Percentiles rank a stretch among this genome's conserved stretches.
Evolutionary conservation across 768 basidiomycete species (phyloP).

Genomic region (Rhodotorula taiwanensis): DNA sequence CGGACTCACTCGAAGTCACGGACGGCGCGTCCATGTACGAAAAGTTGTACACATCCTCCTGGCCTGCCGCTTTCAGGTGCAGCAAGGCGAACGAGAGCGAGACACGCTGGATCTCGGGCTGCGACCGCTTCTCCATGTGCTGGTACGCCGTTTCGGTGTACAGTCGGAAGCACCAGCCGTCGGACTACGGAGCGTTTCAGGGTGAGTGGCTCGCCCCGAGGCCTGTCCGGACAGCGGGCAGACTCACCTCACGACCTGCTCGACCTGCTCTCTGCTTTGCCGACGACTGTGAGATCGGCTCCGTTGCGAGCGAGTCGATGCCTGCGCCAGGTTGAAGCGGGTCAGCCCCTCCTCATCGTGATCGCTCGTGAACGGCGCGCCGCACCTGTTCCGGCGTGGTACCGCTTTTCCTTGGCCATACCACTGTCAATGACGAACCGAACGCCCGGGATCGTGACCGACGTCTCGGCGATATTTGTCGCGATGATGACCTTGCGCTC

Average conservation of each 20-base stretch:
- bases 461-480: constrained; percentile 97
- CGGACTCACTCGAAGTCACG: constrained; percentile 59
- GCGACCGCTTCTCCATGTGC: constrained; percentile 57
- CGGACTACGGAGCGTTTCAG: constrained; percentile 51
- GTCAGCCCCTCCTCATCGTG: not conserved
- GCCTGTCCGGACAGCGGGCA: no score
- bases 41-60: constrained; percentile 46
- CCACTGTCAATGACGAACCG: constrained; percentile 94
- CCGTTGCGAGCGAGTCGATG: constrained; percentile 76
- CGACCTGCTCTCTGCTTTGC: constrained; percentile 84
- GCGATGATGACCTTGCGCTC: constrained; percentile 87
- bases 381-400: constrained; percentile 45
- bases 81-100: constrained; percentile 75
- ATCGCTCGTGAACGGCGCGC: not conserved
- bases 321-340: constrained; percentile 50
- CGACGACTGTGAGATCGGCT: constrained; percentile 78
- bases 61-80: constrained; percentile 52
- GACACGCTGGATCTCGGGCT: constrained; percentile 86
- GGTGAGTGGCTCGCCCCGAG: no score
- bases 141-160: constrained; percentile 79
- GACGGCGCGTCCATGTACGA: constrained; percentile 87
- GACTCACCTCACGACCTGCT: constrained; percentile 78
- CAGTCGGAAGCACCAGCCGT: constrained; percentile 80
- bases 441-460: constrained; percentile 92
- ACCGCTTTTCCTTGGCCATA: constrained; percentile 89